phyloP scores from a whole-genome alignment of 305 asterid species.

The Rubia balearica region DNA sequence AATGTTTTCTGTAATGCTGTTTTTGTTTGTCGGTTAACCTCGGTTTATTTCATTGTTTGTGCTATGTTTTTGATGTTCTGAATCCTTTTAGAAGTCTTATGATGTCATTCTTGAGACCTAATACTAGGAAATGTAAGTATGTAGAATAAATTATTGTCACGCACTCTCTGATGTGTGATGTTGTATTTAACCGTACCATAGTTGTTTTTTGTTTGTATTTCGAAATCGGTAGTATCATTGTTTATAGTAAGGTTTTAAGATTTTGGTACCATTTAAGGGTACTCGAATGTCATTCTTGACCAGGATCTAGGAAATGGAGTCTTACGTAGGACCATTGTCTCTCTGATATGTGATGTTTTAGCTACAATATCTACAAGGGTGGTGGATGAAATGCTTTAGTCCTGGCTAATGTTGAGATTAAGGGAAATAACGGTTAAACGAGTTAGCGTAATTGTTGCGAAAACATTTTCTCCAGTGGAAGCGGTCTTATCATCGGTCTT shows the following conservation, averaged over 20 bases:
- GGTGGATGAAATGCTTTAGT: not conserved
- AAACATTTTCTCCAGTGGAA: not conserved
- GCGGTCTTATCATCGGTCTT: not conserved
- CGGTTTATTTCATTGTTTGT: not conserved
- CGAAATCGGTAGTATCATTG: not conserved
- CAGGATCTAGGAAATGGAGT: not conserved
- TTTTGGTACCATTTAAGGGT: not conserved
- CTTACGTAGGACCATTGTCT: not conserved
- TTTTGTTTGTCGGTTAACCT: not conserved
- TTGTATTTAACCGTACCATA: not conserved
- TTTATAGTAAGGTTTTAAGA: not conserved
- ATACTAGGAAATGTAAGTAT: not conserved
- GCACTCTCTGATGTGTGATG: not conserved
- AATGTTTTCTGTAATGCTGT: not conserved
- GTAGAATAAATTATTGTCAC: not conserved
- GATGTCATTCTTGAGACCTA: not conserved
- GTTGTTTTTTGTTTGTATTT: not conserved
- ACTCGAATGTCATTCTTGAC: not conserved
- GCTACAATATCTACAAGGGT: not conserved
- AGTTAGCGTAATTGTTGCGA: not conserved
- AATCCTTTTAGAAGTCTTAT: not conserved
- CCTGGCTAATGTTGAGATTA: not conserved
- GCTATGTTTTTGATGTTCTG: constrained; percentile 4
- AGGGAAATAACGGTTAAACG: not conserved
- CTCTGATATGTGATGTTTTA: not conserved